Evolutionary conservation across 345 rosid genomes (phyloP).

Genomic region (Brassica cretica): DNA sequence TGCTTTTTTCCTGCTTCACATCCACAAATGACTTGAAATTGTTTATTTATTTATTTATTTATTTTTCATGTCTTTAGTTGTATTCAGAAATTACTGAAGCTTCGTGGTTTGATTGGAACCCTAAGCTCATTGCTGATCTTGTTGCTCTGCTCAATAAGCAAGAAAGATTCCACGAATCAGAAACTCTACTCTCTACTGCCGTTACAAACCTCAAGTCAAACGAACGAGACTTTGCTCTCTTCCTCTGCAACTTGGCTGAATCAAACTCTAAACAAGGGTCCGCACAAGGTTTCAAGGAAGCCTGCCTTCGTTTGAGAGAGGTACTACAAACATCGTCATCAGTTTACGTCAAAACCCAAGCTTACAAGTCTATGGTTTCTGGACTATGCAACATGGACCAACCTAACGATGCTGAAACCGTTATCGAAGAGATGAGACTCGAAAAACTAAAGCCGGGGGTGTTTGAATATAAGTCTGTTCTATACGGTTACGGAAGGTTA

Average conservation of each 20-base stretch:
- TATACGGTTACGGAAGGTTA: slow-evolving; percentile 63
- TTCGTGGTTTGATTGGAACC: slow-evolving; percentile 83
- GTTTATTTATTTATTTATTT: no score
- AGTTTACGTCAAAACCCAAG: slow-evolving; percentile 60
- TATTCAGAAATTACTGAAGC: slow-evolving; percentile 62
- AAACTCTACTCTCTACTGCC: slow-evolving; percentile 43
- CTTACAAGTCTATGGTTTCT: slow-evolving; percentile 57
- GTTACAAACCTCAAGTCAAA: slow-evolving; percentile 44
- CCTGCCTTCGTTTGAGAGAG: slow-evolving; percentile 43
- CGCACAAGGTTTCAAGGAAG: slow-evolving; percentile 49
- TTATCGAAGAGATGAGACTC: slow-evolving; percentile 53
- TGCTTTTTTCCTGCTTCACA: not conserved
- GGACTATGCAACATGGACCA: slow-evolving; percentile 69
- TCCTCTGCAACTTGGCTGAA: slow-evolving; percentile 61
- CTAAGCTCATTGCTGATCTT: slow-evolving; percentile 70
- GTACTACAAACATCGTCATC: slow-evolving; percentile 52
- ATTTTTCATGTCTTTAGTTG: slow-evolving; percentile 18
- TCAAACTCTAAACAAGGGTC: slow-evolving; percentile 50
- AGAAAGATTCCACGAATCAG: slow-evolving; percentile 49
- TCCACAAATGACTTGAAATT: no score
- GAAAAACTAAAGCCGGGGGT: slow-evolving; percentile 45
- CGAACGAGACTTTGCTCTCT: slow-evolving; percentile 54
- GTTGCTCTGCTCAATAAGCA: slow-evolving; percentile 60
- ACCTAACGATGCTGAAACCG: slow-evolving; percentile 57
- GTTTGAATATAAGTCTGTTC: slow-evolving; percentile 57